Evolutionary conservation across 139 green algal genomes (phyloP).

Genomic region (Chlamydomonas asymmetrica): DNA sequence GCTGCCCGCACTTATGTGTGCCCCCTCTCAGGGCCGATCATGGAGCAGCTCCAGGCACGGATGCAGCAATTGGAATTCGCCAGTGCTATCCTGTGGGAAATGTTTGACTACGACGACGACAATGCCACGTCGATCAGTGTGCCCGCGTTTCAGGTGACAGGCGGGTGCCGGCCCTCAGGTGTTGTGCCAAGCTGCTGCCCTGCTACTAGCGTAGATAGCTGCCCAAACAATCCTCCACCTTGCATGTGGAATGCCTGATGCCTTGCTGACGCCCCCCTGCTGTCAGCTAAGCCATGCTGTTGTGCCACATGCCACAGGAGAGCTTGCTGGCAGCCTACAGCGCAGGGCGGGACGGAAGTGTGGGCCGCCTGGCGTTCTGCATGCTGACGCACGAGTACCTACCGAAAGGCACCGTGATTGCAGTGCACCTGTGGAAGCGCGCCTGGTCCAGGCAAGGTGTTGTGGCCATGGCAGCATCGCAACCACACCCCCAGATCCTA

Average conservation of each 20-base stretch:
- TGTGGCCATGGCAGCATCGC: background rate
- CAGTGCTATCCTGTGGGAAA: too few species aligned
- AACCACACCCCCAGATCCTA: constrained; percentile 3
- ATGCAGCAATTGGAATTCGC: too few species aligned
- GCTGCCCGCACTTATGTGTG: too few species aligned
- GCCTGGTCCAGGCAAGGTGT: constrained; percentile 8
- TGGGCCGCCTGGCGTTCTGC: constrained; percentile 11
- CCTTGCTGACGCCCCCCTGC: constrained; percentile 2
- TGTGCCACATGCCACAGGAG: background rate
- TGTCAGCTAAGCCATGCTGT: too few species aligned
- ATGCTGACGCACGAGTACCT: constrained; percentile 16
- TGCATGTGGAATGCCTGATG: background rate
- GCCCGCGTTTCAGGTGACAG: too few species aligned
- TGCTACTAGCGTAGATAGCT: background rate
- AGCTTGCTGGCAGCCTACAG: constrained; percentile 2
- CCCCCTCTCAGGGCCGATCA: too few species aligned
- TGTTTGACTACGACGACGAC: too few species aligned
- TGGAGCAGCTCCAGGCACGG: too few species aligned
- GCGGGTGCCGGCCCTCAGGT: too few species aligned
- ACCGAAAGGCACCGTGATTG: constrained; percentile 10
- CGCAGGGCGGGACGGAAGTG: background rate
- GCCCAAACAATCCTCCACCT: background rate
- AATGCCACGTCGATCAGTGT: too few species aligned
- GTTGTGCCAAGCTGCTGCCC: too few species aligned
- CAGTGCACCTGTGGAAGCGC: constrained; percentile 18